Percentiles rank a stretch among this genome's conserved stretches.
phyloP scores from a whole-genome alignment of 495 filamentous ascomycete species.

The Cladorrhinum samala region DNA sequence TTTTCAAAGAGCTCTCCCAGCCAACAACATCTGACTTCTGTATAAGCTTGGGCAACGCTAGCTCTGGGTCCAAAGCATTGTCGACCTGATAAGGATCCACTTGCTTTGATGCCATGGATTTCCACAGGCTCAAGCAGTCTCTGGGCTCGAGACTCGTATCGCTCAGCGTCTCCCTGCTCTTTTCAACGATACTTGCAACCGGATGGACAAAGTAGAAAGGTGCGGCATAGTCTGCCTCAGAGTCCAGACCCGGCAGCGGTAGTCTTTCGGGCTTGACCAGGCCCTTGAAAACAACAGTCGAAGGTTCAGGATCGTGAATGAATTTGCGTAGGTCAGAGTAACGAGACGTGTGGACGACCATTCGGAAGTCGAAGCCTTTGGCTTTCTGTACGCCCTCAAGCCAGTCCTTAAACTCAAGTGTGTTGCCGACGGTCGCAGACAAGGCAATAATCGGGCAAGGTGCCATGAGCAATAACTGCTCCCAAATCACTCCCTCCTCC shows the following conservation, averaged over 20 bases:
- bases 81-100: constrained; percentile 41
- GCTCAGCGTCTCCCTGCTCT: constrained; percentile 46
- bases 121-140: constrained; percentile 62
- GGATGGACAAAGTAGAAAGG: constrained; percentile 63
- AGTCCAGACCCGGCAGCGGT: constrained; percentile 32
- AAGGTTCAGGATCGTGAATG: constrained; percentile 46
- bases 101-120: constrained; percentile 49
- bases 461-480: constrained; percentile 66
- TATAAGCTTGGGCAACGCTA: constrained; percentile 36
- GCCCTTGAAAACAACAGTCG: constrained; percentile 50
- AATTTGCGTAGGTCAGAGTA: constrained; percentile 74
- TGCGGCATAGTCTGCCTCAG: constrained; percentile 37
- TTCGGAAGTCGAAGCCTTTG: constrained; percentile 47
- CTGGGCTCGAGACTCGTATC: constrained; percentile 65
- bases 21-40: constrained; percentile 55
- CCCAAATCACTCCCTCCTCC: constrained; percentile 75
- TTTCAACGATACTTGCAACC: constrained; percentile 53
- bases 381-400: constrained; percentile 51
- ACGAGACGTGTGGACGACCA: constrained; percentile 58
- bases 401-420: constrained; percentile 63
- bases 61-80: constrained; percentile 40
- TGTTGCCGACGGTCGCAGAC: constrained; percentile 76
- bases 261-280: constrained; percentile 28
- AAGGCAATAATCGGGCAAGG: constrained; percentile 76
- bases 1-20: constrained; percentile 62